Evolutionary conservation across 1,284 basidiomycete species (phyloP).

Genomic region (Marasmius tenuissimus): DNA sequence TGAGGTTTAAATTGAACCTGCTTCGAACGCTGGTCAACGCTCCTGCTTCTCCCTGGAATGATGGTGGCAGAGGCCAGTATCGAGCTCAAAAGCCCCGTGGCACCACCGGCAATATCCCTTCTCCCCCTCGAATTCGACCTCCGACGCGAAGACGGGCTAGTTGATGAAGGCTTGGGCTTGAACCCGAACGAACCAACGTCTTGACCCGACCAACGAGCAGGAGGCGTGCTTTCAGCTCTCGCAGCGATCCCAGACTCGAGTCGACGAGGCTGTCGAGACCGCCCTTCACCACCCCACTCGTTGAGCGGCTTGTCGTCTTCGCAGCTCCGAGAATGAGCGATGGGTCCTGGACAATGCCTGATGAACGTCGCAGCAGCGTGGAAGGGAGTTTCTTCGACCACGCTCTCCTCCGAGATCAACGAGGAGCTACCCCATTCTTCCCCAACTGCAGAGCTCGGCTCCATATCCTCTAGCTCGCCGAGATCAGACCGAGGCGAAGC

Average conservation of each 20-base stretch:
- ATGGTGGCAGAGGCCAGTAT: not conserved
- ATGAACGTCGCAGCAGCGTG: not conserved
- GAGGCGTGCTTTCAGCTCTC: constrained; percentile 11
- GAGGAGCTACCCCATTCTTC: not conserved
- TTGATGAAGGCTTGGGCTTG: not conserved
- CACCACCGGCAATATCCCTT: not conserved
- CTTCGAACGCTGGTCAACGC: not conserved
- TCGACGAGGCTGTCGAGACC: constrained; percentile 1
- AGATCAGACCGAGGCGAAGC: not conserved
- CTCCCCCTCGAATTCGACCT: not conserved
- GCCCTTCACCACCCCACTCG: not conserved
- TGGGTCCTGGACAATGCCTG: not conserved
- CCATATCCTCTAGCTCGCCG: not conserved
- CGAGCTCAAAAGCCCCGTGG: not conserved
- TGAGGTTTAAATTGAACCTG: not conserved
- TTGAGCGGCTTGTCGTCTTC: not conserved
- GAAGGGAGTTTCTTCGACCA: not conserved
- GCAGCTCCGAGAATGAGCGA: not conserved
- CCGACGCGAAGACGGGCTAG: not conserved
- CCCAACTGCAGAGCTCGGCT: not conserved
- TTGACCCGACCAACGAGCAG: constrained; percentile 3
- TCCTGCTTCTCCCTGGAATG: not conserved
- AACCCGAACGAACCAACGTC: not conserved
- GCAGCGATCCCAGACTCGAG: not conserved
- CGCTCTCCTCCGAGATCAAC: not conserved